Base-by-base conservation (phyloP, 2,329 filamentous ascomycete genomes). In the Calonectria honghensis region DNA sequence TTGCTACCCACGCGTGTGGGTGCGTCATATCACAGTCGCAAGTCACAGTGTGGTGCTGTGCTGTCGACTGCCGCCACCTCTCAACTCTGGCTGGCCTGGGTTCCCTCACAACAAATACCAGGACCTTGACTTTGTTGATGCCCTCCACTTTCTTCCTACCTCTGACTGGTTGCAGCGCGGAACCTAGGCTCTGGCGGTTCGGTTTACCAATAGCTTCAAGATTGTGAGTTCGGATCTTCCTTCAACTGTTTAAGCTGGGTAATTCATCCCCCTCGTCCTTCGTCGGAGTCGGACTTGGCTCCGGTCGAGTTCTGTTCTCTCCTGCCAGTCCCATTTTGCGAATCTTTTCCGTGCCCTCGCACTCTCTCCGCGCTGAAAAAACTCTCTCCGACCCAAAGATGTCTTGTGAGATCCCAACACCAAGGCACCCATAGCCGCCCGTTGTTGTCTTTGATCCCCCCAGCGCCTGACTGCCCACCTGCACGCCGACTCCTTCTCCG, bases 271-370 rank as follows among this genome's bases (percentile, higher is more conserved):
- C 77, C 78, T 77, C 77, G 79, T 79, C 74, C 72, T 70, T 81
- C 52, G 79, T 81, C 80, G 80, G 80, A 81, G 79, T 57, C 80
- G 80, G 80, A 75, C 80, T 81, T 81, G 77, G 78, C 80, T 81
- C 80, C 80, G 79, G 80, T 76, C 78, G 59, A 81, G 75, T 80
- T 81, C 79, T 77, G 74, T 81, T 81, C 76, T 79, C 73, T 79
- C 70, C 77, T 81, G 73, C 79, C 79, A 77, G 78, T 81, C 77
- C 78, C 79, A 76, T 79, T 81, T 79, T 75, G 73, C 77, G 78
- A 79, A 79, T 81, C 79, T 80, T 80, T 81, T 81, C 73, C 73
- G 77, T 73, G 78, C 75, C 79, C 79, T 80, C 74, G 72, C 76
- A 77, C 71, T 76, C 79, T 76, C 76, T 71, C 72, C 73, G 74